Conservation (phyloP, 73 alveolate genomes). For the Symbiodinium natans region DNA sequence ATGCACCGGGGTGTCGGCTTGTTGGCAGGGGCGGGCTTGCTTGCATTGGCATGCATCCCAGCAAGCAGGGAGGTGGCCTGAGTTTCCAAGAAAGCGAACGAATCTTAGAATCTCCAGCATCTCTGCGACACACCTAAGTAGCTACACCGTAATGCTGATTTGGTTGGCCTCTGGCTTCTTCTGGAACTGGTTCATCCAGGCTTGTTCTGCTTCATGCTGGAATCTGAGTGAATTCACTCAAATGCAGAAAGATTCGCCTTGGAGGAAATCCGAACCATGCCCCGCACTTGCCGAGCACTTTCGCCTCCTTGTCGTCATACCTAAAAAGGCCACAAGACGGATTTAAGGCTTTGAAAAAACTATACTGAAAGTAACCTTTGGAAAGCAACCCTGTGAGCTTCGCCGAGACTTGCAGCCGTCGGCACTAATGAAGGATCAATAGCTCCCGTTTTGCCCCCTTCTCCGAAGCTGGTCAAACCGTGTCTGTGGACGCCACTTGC, state of each 20-base stretch:
- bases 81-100: too few relatives aligned
- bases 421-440: too few relatives aligned
- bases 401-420: neutral
- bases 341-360: too few relatives aligned
- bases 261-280: neutral
- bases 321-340: neutral
- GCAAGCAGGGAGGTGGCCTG: neutral
- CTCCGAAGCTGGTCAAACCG: too few relatives aligned
- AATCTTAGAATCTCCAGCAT: too few relatives aligned
- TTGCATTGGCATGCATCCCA: neutral
- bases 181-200: neutral
- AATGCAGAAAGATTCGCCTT: neutral
- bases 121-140: too few relatives aligned
- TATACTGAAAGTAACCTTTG: too few relatives aligned
- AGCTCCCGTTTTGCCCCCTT: too few relatives aligned
- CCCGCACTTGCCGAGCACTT: neutral
- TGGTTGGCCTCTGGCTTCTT: neutral
- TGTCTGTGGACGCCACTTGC: neutral
- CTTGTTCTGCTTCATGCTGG: neutral
- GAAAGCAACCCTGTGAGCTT: too few relatives aligned
- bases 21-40: neutral
- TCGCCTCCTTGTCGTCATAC: neutral
- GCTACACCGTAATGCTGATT: too few relatives aligned
- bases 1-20: neutral
- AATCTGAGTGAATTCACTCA: neutral